These are phyloP conservation scores for Pseudisothecium myosuroides DNA, from an alignment of 225 moss, liverwort and hornwort species.

Conservation along the genomic window DNA sequence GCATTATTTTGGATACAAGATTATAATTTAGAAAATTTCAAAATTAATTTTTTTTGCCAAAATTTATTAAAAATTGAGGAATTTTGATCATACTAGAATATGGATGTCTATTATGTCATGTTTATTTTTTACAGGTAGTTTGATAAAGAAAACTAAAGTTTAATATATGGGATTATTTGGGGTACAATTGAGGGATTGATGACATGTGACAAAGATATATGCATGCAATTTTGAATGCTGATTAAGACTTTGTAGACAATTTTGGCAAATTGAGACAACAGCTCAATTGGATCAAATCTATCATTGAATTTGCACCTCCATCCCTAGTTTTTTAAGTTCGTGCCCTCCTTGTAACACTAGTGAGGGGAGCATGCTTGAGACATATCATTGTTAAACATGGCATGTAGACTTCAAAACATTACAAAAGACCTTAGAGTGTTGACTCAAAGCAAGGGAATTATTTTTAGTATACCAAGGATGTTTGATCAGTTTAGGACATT, in stretches of 20 bases:
- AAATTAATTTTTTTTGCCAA: not conserved
- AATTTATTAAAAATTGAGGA: not conserved
- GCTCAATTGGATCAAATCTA: not conserved
- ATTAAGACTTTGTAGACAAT: not conserved
- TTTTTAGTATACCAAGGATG: fast-evolving
- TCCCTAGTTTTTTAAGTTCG: not conserved
- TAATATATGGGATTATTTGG: fast-evolving
- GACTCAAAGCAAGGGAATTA: not conserved
- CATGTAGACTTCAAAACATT: fast-evolving
- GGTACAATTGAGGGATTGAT: not conserved
- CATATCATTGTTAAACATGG: fast-evolving
- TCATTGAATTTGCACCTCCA: not conserved
- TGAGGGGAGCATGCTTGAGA: not conserved
- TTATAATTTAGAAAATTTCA: not conserved
- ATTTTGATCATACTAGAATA: not conserved
- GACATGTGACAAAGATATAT: not conserved
- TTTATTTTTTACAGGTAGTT: not conserved
- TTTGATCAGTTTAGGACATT: not conserved
- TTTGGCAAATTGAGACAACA: not conserved
- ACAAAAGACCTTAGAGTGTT: fast-evolving
- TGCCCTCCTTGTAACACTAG: fast-evolving
- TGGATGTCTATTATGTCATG: too few relatives aligned
- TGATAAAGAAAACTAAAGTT: not conserved
- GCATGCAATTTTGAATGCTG: fast-evolving
- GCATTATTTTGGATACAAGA: not conserved